phyloP scores from a whole-genome alignment of 495 filamentous ascomycete genomes.

The Sordaria brevicollis region DNA sequence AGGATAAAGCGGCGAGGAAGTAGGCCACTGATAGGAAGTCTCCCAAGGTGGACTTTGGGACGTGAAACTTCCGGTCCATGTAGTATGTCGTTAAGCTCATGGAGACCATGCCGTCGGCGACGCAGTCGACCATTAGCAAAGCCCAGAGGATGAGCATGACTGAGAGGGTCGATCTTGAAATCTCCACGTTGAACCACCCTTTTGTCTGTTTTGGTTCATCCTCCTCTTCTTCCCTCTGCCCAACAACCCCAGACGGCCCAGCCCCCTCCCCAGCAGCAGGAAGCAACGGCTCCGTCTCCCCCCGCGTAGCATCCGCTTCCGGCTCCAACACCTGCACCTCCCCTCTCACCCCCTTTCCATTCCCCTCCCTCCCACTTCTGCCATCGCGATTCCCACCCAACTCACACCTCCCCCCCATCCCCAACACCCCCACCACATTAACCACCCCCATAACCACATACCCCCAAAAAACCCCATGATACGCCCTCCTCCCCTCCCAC shows the following conservation, averaged over 20 bases:
- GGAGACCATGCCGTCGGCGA: slow-evolving; percentile 68
- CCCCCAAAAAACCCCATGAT: slow-evolving; percentile 29
- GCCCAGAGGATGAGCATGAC: slow-evolving; percentile 63
- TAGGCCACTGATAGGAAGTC: slow-evolving; percentile 26
- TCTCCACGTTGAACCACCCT: slow-evolving; percentile 30
- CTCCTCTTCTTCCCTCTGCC: neutral
- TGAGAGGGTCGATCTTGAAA: slow-evolving; percentile 45
- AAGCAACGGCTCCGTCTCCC: neutral
- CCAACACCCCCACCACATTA: slow-evolving; percentile 21
- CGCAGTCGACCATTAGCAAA: slow-evolving; percentile 66
- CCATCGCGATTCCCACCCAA: slow-evolving; percentile 2
- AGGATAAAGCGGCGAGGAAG: slow-evolving; percentile 36
- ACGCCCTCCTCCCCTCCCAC: slow-evolving; percentile 26
- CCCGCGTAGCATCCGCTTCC: neutral
- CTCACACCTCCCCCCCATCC: slow-evolving; percentile 27
- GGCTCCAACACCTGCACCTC: neutral
- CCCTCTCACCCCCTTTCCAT: neutral
- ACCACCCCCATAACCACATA: slow-evolving; percentile 27
- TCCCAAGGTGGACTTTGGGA: slow-evolving; percentile 50
- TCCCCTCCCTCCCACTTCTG: neutral
- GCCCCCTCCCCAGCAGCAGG: neutral
- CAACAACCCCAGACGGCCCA: slow-evolving; percentile 4
- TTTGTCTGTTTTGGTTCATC: neutral
- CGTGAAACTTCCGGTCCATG: slow-evolving; percentile 64
- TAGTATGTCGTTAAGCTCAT: slow-evolving; percentile 68